phyloP scores from a whole-genome alignment of 2,329 filamentous ascomycete genomes.

The Neonectria hederae region DNA sequence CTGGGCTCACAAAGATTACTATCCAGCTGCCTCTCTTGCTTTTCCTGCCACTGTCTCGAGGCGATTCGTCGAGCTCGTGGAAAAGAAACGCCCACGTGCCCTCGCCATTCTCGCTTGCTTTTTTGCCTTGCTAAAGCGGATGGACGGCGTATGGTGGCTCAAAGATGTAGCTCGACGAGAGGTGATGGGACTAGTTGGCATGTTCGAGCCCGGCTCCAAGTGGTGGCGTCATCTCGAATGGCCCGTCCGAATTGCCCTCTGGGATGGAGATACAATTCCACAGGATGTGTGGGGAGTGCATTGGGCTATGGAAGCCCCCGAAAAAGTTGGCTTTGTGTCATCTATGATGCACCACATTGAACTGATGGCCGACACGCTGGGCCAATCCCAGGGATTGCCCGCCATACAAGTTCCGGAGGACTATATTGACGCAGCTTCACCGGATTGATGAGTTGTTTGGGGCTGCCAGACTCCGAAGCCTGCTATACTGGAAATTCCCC shows the following conservation, averaged over 20 bases:
- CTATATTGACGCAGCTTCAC: slow-evolving; percentile 45
- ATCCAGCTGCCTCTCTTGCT: slow-evolving; percentile 66
- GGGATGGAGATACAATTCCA: slow-evolving; percentile 63
- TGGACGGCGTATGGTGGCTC: slow-evolving; percentile 75
- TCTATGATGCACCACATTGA: slow-evolving; percentile 54
- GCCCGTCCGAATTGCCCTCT: slow-evolving; percentile 68
- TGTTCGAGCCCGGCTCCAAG: slow-evolving; percentile 66
- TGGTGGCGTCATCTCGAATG: slow-evolving; percentile 72
- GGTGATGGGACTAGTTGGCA: slow-evolving; percentile 68
- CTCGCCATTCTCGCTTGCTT: slow-evolving; percentile 73
- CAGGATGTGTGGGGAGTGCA: slow-evolving; percentile 66
- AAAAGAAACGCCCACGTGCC: slow-evolving; percentile 67
- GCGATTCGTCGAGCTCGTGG: slow-evolving; percentile 68
- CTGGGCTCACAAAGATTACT: slow-evolving; percentile 70
- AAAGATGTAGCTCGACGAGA: slow-evolving; percentile 72
- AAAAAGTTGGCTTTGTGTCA: slow-evolving; percentile 48
- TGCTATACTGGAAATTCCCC: neutral
- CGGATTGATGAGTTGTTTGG: slow-evolving; percentile 40
- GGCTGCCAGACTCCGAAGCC: neutral
- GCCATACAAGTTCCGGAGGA: slow-evolving; percentile 46
- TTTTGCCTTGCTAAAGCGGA: slow-evolving; percentile 70
- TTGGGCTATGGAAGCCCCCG: slow-evolving; percentile 53
- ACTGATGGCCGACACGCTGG: slow-evolving; percentile 51
- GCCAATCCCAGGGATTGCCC: slow-evolving; percentile 43
- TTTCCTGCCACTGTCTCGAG: slow-evolving; percentile 72